Conservation (phyloP, 2,329 filamentous ascomycete species). For the Sporothrix brasiliensis region DNA sequence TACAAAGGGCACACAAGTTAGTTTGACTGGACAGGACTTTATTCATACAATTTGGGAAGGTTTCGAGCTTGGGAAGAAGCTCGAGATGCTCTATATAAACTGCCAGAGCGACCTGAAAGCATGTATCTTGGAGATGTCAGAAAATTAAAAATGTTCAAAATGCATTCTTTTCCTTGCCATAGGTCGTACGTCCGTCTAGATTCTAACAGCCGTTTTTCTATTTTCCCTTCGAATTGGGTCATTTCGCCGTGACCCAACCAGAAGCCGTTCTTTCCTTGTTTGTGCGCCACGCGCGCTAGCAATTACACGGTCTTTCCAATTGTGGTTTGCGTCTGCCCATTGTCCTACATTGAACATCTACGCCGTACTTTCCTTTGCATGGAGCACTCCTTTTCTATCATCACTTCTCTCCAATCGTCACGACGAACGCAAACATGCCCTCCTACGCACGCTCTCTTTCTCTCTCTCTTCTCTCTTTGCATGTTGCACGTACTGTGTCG, state of each 20-base stretch:
- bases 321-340: neutral
- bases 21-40: too few relatives aligned
- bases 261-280: neutral
- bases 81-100: too few relatives aligned
- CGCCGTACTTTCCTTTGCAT: too few relatives aligned
- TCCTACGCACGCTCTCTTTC: neutral
- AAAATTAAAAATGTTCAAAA: too few relatives aligned
- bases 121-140: too few relatives aligned
- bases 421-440: neutral
- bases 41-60: too few relatives aligned
- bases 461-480: neutral
- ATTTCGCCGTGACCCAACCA: conserved; percentile 3
- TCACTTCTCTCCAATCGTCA: conserved; percentile 11
- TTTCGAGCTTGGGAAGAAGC: too few relatives aligned
- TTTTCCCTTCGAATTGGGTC: neutral
- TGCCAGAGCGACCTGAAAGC: too few relatives aligned
- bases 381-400: neutral
- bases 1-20: too few relatives aligned
- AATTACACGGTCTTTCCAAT: conserved; percentile 6
- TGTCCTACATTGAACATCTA: neutral
- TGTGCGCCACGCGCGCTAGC: neutral
- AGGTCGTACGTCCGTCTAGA: too few relatives aligned
- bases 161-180: too few relatives aligned
- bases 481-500: neutral
- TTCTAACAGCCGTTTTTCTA: too few relatives aligned